phyloP scores from a whole-genome alignment of 2,329 filamentous ascomycete genomes.

The Drechslerella stenobrocha region DNA sequence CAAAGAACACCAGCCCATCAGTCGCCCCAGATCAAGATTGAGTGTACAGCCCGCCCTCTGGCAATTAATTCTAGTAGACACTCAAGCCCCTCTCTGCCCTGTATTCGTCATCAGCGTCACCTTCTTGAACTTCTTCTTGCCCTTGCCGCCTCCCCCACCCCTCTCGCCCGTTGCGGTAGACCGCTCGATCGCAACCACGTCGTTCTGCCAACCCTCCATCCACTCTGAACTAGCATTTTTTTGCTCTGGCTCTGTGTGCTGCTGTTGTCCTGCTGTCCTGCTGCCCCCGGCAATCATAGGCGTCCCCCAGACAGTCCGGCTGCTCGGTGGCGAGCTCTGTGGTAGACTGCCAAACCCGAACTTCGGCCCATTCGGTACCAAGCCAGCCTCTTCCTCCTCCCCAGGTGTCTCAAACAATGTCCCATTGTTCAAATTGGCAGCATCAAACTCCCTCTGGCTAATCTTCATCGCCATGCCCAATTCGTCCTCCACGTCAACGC shows the following conservation, averaged over 20 bases:
- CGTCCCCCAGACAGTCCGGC: slow-evolving; percentile 92
- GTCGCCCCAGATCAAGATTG: not conserved
- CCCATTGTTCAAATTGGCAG: slow-evolving; percentile 62
- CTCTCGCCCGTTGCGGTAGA: slow-evolving; percentile 56
- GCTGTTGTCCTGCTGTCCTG: slow-evolving; percentile 57
- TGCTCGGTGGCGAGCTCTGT: slow-evolving; percentile 75
- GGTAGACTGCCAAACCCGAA: slow-evolving; percentile 70
- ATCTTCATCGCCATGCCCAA: slow-evolving; percentile 53
- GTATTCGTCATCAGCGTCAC: slow-evolving; percentile 71
- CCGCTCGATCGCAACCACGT: slow-evolving; percentile 67
- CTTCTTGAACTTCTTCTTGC: slow-evolving; percentile 73
- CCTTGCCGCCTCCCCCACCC: slow-evolving; percentile 57
- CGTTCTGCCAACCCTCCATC: slow-evolving; percentile 79
- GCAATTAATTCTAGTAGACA: not conserved
- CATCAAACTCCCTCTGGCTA: slow-evolving; percentile 56
- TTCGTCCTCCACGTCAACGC: slow-evolving; percentile 17
- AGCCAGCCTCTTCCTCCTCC: slow-evolving; percentile 25
- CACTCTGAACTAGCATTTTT: slow-evolving; percentile 66
- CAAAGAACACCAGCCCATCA: slow-evolving; percentile 5
- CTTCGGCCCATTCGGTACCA: slow-evolving; percentile 53
- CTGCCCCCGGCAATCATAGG: slow-evolving; percentile 64
- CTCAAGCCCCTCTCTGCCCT: slow-evolving; percentile 56
- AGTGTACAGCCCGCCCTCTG: not conserved
- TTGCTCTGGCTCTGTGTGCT: slow-evolving; percentile 4
- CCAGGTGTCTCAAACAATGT: slow-evolving; percentile 56